phyloP scores from a whole-genome alignment of 176 grass and related monocot genomes.

The Musa beccarii region DNA sequence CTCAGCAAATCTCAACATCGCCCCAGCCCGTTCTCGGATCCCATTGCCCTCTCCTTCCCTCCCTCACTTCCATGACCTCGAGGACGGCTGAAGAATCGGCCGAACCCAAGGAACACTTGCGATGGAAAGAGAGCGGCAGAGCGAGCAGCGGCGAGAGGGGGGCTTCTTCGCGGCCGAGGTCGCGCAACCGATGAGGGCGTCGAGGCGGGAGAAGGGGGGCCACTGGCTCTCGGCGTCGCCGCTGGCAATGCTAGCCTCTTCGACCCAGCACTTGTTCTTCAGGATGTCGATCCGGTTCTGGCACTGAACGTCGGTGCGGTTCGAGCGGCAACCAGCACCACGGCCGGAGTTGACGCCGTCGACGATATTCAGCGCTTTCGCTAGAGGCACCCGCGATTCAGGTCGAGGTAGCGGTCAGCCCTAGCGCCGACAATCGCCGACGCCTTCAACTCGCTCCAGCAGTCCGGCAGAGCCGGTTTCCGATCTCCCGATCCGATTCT shows the following conservation, averaged over 20 bases:
- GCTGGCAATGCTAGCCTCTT: constrained; percentile 35
- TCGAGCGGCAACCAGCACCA: constrained; percentile 50
- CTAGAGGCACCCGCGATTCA: constrained; percentile 85
- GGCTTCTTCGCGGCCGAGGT: constrained; percentile 11
- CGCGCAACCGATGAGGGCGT: constrained; percentile 53
- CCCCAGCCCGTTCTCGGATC: constrained; percentile 47
- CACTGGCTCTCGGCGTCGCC: constrained; percentile 28
- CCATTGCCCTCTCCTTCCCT: constrained; percentile 20
- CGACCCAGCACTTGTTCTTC: constrained; percentile 96
- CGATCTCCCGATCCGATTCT: constrained; percentile 14
- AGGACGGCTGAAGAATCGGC: neutral
- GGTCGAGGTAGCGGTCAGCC: constrained; percentile 68
- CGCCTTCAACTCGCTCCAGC: constrained; percentile 95
- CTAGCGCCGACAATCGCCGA: constrained; percentile 64
- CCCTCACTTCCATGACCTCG: no score
- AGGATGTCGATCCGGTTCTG: constrained; percentile 94
- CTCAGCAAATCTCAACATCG: constrained; percentile 13
- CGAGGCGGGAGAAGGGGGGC: constrained; percentile 57
- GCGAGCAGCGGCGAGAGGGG: constrained; percentile 19
- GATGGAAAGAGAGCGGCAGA: constrained; percentile 11
- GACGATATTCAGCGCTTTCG: constrained; percentile 92
- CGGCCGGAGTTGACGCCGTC: constrained; percentile 60
- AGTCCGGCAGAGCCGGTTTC: constrained; percentile 78
- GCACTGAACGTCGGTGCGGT: constrained; percentile 79
- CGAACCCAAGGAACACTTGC: constrained; percentile 21